Base-by-base conservation (phyloP, 164 flowering plant genomes). In the Sextonia rubra region DNA sequence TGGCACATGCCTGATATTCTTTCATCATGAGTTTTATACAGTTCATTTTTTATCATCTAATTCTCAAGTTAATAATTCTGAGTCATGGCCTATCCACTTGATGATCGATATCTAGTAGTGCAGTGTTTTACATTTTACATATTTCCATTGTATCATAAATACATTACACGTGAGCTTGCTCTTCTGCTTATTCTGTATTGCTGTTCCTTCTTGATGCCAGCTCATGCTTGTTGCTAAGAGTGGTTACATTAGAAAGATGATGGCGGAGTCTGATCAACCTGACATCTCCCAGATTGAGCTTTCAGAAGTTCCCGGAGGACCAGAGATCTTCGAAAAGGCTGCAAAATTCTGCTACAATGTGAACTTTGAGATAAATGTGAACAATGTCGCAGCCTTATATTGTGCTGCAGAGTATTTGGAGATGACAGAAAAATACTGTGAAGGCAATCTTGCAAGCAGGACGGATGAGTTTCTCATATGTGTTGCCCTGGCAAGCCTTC, bases 311-410 rank as follows among this genome's bases (percentile, higher is more conserved):
- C 98, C 98, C 0, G 99, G 99, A 60, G 99, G 99, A 3, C 84
- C 99, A 2, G 94, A 87, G 73, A 87, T 81, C 25, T 93, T 95
- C 66, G 98, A 95, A 77, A 91, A 91, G 69, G 94, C 97, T 0
- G 99, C 97, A 3, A 92, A 91, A 56, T 92, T 95, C 82, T 95
- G 99, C 76, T 95, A 92, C 72, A 89, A 93, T 14, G 95, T 89
- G 27, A 92, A 90, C 79, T 95, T 95, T 66, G 99, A 95, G 80
- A 89, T 92, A 73, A 90, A 90, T 0, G 90, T 90, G 5, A 88
- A 91, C 69, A 95, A 93, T 80, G 91, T 90, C 2, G 99, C 93
- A 0, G 86, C 90, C 12, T 89, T 95, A 3, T 82, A 90, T 18
- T 92, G 99, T 74, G 96, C 97, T 0, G 97, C 98, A 0, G 98